These are phyloP conservation scores for Huntiella bhutanensis DNA, from an alignment of 2,329 filamentous ascomycete species.

Conservation along the genomic window DNA sequence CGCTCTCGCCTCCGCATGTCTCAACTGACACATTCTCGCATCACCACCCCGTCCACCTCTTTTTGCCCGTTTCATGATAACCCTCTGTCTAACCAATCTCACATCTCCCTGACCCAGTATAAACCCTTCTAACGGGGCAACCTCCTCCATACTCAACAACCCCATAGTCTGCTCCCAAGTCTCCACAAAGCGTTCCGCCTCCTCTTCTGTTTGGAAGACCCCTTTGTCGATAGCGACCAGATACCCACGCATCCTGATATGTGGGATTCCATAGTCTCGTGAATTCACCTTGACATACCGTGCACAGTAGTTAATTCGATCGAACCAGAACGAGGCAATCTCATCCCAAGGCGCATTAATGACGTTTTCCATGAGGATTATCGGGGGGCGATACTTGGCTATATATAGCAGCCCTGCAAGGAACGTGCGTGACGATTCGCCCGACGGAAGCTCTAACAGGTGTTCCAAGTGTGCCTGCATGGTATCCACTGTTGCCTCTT, in stretches of 20 bases:
- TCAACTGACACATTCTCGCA: conserved; percentile 38
- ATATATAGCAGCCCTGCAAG: conserved; percentile 40
- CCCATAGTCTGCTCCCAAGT: conserved; percentile 26
- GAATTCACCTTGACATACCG: conserved; percentile 36
- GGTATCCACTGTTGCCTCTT: conserved; percentile 27
- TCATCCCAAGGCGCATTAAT: conserved; percentile 36
- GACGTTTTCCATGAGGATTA: conserved; percentile 60
- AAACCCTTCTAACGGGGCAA: conserved; percentile 42
- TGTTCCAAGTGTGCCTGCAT: conserved; percentile 24
- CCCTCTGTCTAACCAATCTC: conserved; percentile 30
- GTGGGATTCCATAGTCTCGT: conserved; percentile 55
- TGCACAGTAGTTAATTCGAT: conserved; percentile 35
- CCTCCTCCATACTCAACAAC: conserved; percentile 30
- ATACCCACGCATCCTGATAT: conserved; percentile 44
- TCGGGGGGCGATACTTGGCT: conserved; percentile 32
- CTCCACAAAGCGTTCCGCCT: conserved; percentile 15
- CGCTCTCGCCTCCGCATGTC: conserved; percentile 38
- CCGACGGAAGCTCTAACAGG: conserved; percentile 39
- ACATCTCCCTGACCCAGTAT: conserved; percentile 36
- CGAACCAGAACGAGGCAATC: conserved; percentile 24
- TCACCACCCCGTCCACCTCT: conserved; percentile 17
- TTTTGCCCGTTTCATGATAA: conserved; percentile 23
- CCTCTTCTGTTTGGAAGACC: conserved; percentile 17
- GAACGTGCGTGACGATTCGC: conserved; percentile 50
- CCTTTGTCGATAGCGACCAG: conserved; percentile 33